Percentiles rank a stretch among this genome's conserved stretches.
phyloP scores from a whole-genome alignment of 805 yeast species.

The Zygosaccharomyces bailii region DNA sequence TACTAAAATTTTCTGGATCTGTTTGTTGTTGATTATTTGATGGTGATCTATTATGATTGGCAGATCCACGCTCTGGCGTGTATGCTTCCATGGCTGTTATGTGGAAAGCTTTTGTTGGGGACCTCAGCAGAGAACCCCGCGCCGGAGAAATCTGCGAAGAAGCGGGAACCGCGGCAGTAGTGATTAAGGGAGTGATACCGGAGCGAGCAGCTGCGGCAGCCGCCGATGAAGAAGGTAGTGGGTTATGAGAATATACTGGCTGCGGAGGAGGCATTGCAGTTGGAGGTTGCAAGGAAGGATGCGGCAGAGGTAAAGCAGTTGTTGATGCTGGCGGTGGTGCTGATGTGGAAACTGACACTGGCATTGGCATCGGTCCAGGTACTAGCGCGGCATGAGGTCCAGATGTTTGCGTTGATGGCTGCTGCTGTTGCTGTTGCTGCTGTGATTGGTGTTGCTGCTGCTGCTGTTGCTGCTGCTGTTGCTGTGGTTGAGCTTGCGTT shows the following conservation, averaged over 20 bases:
- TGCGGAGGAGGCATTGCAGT: conserved; percentile 19
- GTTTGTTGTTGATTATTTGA: conserved; percentile 6
- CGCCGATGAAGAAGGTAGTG: conserved; percentile 10
- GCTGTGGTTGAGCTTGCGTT: conserved; percentile 2
- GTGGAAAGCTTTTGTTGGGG: conserved; percentile 44
- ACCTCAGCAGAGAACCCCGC: conserved; percentile 26
- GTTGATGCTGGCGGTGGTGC: neutral
- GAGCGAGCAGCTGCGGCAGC: conserved; percentile 15
- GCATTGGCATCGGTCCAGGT: neutral
- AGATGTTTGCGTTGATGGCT: conserved; percentile 3
- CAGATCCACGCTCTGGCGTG: conserved; percentile 58
- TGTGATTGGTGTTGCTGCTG: no score
- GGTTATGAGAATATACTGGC: conserved; percentile 11
- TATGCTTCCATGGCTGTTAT: conserved; percentile 57
- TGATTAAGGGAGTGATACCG: conserved; percentile 14
- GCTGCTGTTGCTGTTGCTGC: conserved; percentile 15
- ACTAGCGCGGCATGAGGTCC: neutral
- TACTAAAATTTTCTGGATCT: conserved; percentile 12
- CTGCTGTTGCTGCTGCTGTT: no score
- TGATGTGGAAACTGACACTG: conserved; percentile 1
- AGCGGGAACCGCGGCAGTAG: conserved; percentile 18
- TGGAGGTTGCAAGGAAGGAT: conserved; percentile 6
- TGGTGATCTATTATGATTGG: conserved; percentile 25
- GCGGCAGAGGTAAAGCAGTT: conserved; percentile 5
- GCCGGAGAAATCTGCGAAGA: conserved; percentile 25